Evolutionary conservation across 129 eudicot species (phyloP).

Genomic region (Mikania micrantha): DNA sequence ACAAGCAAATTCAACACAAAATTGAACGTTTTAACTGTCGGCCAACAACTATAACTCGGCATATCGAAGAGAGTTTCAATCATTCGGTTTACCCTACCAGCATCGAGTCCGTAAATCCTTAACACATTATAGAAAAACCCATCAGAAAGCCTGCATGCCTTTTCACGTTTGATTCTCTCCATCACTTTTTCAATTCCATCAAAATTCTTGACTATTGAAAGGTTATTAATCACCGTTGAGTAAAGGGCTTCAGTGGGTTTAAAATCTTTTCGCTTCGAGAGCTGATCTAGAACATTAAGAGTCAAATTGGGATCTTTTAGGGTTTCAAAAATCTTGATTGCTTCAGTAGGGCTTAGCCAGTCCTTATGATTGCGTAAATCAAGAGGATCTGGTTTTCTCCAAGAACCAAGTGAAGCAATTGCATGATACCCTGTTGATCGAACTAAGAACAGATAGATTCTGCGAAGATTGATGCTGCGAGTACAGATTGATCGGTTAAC

Average conservation of each 20-base stretch:
- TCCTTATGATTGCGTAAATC: slow-evolving; percentile 59
- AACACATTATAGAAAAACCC: slow-evolving; percentile 62
- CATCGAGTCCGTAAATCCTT: slow-evolving; percentile 59
- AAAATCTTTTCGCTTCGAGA: slow-evolving; percentile 68
- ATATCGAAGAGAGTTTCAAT: slow-evolving; percentile 70
- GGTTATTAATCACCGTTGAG: slow-evolving; percentile 49
- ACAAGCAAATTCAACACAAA: slow-evolving; percentile 75
- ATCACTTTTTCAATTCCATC: slow-evolving; percentile 64
- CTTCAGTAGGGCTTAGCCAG: slow-evolving; percentile 79
- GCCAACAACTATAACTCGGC: slow-evolving; percentile 75
- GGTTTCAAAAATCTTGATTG: slow-evolving; percentile 48
- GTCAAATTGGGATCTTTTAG: slow-evolving; percentile 53
- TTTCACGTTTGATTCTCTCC: slow-evolving; percentile 48
- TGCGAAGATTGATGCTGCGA: slow-evolving; percentile 20
- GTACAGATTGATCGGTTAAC: slow-evolving; percentile 11
- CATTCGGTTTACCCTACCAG: slow-evolving; percentile 53
- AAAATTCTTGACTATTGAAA: slow-evolving; percentile 47
- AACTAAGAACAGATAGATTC: slow-evolving; percentile 3
- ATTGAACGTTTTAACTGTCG: slow-evolving; percentile 57
- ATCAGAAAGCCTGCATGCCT: slow-evolving; percentile 54
- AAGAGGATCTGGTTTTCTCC: slow-evolving; percentile 14
- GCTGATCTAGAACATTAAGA: slow-evolving; percentile 45
- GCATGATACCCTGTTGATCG: slow-evolving; percentile 22
- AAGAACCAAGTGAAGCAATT: slow-evolving; percentile 17
- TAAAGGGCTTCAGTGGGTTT: slow-evolving; percentile 76